Evolutionary conservation across 1,284 basidiomycete species (phyloP).

Genomic region (Ustilago xerochloae): DNA sequence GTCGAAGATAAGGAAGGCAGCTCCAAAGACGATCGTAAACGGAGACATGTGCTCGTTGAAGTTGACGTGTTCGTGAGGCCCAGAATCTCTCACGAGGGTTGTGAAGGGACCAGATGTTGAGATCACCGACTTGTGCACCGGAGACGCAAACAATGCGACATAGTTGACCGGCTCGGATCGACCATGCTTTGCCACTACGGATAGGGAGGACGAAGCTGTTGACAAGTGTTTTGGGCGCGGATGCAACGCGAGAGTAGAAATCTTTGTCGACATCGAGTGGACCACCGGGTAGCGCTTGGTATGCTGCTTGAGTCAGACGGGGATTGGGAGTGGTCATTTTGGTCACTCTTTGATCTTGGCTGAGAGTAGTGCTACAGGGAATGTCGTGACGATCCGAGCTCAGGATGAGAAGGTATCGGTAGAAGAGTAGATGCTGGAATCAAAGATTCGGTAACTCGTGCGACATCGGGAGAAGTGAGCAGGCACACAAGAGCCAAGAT

Average conservation of each 20-base stretch:
- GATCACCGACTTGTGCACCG: constrained; percentile 23
- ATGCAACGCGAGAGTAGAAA: constrained; percentile 17
- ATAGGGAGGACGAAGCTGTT: constrained; percentile 11
- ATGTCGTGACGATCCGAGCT: not conserved
- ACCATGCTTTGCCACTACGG: constrained; percentile 23
- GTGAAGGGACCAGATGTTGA: constrained; percentile 28
- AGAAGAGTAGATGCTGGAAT: not conserved
- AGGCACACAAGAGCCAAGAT: not conserved
- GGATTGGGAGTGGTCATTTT: not conserved
- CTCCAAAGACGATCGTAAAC: constrained; percentile 36
- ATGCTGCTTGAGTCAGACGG: constrained; percentile 16
- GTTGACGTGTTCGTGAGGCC: constrained; percentile 34
- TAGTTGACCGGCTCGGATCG: constrained; percentile 17
- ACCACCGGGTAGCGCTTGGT: constrained; percentile 16
- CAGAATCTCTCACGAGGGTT: constrained; percentile 37
- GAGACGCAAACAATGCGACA: constrained; percentile 15
- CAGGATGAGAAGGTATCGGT: not conserved
- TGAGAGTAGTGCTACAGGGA: not conserved
- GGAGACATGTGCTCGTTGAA: constrained; percentile 36
- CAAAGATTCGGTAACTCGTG: constrained; percentile 3
- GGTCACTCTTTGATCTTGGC: not conserved
- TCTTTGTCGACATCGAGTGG: constrained; percentile 11
- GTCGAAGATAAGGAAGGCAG: constrained; percentile 34
- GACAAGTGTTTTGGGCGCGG: not conserved
- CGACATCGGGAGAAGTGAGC: not conserved